Base-by-base conservation (phyloP, 2,329 filamentous ascomycete genomes). In the Biscogniauxia mediterranea region DNA sequence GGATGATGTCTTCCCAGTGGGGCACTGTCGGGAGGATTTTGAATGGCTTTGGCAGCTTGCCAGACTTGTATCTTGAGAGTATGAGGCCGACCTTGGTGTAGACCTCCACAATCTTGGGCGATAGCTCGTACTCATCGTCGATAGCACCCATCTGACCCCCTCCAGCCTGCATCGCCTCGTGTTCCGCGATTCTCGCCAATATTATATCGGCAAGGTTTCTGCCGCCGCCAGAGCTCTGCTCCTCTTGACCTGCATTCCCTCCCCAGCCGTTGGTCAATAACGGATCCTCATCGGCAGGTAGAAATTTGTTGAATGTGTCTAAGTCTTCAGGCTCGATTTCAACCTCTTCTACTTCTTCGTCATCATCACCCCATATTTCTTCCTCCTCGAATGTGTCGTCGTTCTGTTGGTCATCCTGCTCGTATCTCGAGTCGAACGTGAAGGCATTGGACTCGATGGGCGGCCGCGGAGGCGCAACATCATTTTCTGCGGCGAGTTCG, bases 31-130 rank as follows among this genome's bases (percentile, higher is more conserved):
- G 95, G 8, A 99, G 84, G 66, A 98, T 93, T 78, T 98, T 98
- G 83, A 99, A 96, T 0, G 94, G 94, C 77, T 99, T 99, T 20
- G 95, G 95, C 32, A 99, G 84, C 67, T 94, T 94, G n/a, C 95
- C 95, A 15, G 91, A 94, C 78, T 96, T 97, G 81, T 97, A 98
- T 66, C 94, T 87, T 25, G 92, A 93, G 61, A 99, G 84, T 63
- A 98, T 89, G 67, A 93, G 82, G 63, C 93, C 94, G 69, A 97
- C 89, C 79, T 97, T 96, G 63, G 90, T 90, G 76, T 96, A 98
- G 17, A 97, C 94, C 73, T 98, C 94, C 17, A 97, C 84, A 15
- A 97, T 93, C 78, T 97, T 97, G 52, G 89, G 89, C 2, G 93
- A 93, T 56, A 99, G 82, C 73, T 97, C 91, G 55, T 92, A 88